These are phyloP conservation scores for Lasiosphaeris hirsuta DNA, from an alignment of 495 filamentous ascomycete genomes.

Conservation along the genomic window DNA sequence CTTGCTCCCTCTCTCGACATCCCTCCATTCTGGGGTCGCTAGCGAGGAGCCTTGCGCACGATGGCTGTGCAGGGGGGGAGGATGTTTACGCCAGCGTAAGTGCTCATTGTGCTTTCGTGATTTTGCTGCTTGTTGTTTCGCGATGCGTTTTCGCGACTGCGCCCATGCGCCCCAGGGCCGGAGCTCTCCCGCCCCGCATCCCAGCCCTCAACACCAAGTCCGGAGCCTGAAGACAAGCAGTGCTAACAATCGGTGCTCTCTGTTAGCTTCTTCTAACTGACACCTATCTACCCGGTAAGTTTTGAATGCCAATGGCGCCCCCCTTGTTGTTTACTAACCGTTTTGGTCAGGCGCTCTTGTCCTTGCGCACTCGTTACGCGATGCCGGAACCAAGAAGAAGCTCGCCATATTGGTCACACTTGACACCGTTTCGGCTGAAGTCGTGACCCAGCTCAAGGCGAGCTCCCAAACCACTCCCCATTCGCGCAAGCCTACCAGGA, in stretches of 20 bases:
- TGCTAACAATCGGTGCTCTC: constrained; percentile 25
- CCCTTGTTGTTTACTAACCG: constrained; percentile 26
- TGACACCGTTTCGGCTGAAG: constrained; percentile 66
- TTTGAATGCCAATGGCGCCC: constrained; percentile 19
- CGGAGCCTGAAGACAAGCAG: background rate
- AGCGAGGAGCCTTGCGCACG: constrained; percentile 19
- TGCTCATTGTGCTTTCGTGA: too few species aligned
- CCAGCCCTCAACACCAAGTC: background rate
- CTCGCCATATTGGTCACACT: constrained; percentile 79
- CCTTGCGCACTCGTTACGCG: constrained; percentile 89
- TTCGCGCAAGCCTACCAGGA: background rate
- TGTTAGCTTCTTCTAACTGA: constrained; percentile 83
- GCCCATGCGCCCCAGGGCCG: background rate
- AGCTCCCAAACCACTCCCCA: constrained; percentile 4
- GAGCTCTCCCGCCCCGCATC: constrained; percentile 6
- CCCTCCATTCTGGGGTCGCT: constrained; percentile 8
- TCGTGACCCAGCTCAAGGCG: constrained; percentile 73
- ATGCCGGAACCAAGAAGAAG: constrained; percentile 83
- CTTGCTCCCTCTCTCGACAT: background rate
- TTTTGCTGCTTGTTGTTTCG: background rate
- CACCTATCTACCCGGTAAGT: constrained; percentile 80
- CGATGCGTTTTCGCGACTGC: background rate
- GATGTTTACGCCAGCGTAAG: constrained; percentile 58
- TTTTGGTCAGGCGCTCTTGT: constrained; percentile 72
- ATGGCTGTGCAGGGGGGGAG: constrained; percentile 36